Percentiles rank a stretch among this genome's conserved stretches.
These are phyloP conservation scores for Pyrrhoderma noxium DNA, from an alignment of 1,284 basidiomycete species.

Conservation along the genomic window DNA sequence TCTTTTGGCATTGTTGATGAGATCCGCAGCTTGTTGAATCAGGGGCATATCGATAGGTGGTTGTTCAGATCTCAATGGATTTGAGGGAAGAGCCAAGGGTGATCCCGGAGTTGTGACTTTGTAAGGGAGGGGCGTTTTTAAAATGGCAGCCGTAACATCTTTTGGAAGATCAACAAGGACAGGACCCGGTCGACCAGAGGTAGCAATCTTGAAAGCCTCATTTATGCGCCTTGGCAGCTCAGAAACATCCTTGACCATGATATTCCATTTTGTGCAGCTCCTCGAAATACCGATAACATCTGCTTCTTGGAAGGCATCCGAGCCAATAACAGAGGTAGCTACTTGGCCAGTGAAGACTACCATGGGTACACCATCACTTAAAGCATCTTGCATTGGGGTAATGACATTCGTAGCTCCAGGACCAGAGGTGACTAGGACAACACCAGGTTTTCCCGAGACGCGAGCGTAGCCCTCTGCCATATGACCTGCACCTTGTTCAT, in stretches of 20 bases:
- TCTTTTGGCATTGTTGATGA: conserved; percentile 89
- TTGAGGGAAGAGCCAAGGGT: conserved; percentile 70
- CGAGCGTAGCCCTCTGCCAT: conserved; percentile 99
- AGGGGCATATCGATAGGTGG: conserved; percentile 57
- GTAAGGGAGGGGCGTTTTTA: conserved; percentile 81
- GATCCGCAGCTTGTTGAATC: conserved; percentile 77
- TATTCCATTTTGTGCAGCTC: conserved; percentile 99
- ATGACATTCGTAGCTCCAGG: conserved; percentile 98
- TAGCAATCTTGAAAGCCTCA: conserved; percentile 99
- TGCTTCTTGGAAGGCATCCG: conserved; percentile 98
- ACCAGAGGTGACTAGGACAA: conserved; percentile 96
- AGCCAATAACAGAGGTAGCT: conserved; percentile 95
- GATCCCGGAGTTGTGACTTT: conserved; percentile 84
- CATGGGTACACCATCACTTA: conserved; percentile 91
- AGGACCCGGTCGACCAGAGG: conserved; percentile 92
- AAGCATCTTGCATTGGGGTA: conserved; percentile 96
- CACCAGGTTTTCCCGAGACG: conserved; percentile 95
- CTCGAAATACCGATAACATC: conserved; percentile 95
- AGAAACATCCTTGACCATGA: conserved; percentile 97
- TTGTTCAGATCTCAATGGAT: conserved; percentile 55
- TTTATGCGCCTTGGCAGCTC: conserved; percentile 95
- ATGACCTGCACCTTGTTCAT: conserved; percentile 97
- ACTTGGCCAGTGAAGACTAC: conserved; percentile 98
- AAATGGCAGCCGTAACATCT: conserved; percentile 91
- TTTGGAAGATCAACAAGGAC: conserved; percentile 98